These are phyloP conservation scores for Syncephalastrum monosporum DNA, from an alignment of 371 early-diverging fungal species.

Conservation along the genomic window DNA sequence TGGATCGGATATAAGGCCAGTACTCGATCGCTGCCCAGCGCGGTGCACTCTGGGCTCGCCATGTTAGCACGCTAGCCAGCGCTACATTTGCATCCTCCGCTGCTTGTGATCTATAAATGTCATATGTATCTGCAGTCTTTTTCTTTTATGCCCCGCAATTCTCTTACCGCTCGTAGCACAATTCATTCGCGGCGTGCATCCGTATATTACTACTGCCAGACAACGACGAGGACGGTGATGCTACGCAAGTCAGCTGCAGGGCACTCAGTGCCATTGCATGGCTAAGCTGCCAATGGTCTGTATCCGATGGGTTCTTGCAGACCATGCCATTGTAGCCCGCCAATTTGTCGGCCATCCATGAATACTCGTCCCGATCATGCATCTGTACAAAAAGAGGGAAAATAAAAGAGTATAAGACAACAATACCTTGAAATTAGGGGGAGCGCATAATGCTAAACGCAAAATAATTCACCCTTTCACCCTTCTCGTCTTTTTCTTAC, in stretches of 20 bases:
- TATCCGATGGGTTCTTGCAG: slow-evolving; percentile 15
- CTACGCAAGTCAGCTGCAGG: background rate
- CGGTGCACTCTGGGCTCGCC: slow-evolving; percentile 6
- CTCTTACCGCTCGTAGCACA: slow-evolving; percentile 4
- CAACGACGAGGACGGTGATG: too few relatives aligned
- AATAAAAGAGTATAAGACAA: too few relatives aligned
- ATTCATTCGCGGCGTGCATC: slow-evolving; percentile 3
- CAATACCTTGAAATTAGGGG: too few relatives aligned
- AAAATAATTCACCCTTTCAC: slow-evolving; percentile 1
- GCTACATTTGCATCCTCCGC: slow-evolving; percentile 9
- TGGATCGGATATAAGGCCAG: slow-evolving; percentile 21
- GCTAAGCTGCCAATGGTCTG: slow-evolving; percentile 20
- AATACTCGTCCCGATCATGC: slow-evolving; percentile 25
- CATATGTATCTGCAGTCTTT: background rate
- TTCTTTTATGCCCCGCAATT: background rate
- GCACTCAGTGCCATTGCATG: slow-evolving; percentile 12
- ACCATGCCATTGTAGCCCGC: slow-evolving; percentile 5
- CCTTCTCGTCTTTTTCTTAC: background rate
- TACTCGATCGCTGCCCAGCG: slow-evolving; percentile 19
- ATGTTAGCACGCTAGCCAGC: slow-evolving; percentile 2
- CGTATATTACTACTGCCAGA: slow-evolving; percentile 2
- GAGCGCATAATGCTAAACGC: slow-evolving; percentile 1
- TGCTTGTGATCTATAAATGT: background rate
- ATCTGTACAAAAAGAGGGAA: slow-evolving; percentile 8
- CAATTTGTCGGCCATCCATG: slow-evolving; percentile 3